phyloP scores from a whole-genome alignment of 306 rosid species.

The Luffa acutangula region DNA sequence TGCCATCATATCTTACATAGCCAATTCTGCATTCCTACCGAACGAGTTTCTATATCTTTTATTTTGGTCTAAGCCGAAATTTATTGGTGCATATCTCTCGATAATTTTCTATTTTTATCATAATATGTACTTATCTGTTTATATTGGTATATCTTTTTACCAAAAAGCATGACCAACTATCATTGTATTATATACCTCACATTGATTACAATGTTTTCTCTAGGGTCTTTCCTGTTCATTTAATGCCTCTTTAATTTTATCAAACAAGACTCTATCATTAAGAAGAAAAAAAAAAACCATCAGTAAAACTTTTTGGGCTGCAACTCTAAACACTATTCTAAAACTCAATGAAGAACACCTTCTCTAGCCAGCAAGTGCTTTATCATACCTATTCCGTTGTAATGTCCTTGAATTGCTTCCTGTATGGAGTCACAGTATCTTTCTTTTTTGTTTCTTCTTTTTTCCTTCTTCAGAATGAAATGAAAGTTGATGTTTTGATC shows the following conservation, averaged over 20 bases:
- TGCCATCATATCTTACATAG: not conserved
- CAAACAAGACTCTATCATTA: not conserved
- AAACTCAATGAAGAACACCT: not conserved
- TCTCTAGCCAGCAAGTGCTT: not conserved
- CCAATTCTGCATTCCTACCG: not conserved
- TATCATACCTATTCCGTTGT: not conserved
- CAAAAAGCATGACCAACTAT: not conserved
- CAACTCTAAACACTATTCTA: not conserved
- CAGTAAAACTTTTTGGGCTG: not conserved
- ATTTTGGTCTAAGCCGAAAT: too few relatives aligned
- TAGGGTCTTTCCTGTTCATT: not conserved
- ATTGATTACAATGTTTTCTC: not conserved
- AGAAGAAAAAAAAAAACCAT: constrained; percentile 3
- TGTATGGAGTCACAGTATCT: not conserved
- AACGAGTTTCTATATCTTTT: not conserved
- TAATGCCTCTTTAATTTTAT: not conserved
- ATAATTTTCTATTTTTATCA: not conserved
- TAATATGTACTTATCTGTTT: not conserved
- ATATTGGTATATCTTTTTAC: not conserved
- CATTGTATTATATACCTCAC: not conserved
- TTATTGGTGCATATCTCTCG: not conserved
- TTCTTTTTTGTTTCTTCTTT: not conserved
- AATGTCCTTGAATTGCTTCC: not conserved
- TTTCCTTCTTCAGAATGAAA: not conserved
- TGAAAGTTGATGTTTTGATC: not conserved